Evolutionary conservation across 2,329 filamentous ascomycete genomes (phyloP), one percentile per base, ranked within the genome.

Genomic region (Colletotrichum phormii): DNA sequence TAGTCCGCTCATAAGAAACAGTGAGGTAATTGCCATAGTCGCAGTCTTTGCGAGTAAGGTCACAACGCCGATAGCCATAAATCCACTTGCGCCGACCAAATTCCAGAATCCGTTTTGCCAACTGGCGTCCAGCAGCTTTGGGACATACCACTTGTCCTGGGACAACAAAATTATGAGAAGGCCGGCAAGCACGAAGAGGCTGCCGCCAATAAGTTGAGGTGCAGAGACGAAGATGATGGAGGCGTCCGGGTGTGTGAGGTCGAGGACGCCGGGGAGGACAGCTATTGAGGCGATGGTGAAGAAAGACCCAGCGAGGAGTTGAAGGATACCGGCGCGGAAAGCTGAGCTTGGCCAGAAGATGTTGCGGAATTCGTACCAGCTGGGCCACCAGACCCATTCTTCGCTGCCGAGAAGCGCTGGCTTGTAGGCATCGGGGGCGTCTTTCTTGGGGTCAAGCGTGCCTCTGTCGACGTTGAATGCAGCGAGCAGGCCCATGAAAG

Each of bases 51-150:
- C 26, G 9, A 73, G 46, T 6, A 71, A 61, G 3, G 55, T 71
- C 1, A 73, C 66, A 15, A 73, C 55, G 22, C 71, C 71, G 2
- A 71, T 61, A 11, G 71, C 66, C 15, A 73, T 4, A 15, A 73
- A 71, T 2, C 66, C 35, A 24, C 66, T 55, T 5, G 71, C 71
- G 61, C 71, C 71, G 18, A 71, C 66, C 33, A 73, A 15, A 7
- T 73, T 73, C 71, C 71, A 73, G 35, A 73, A 53, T 12, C 71
- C 71, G 33, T 73, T 73, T 4, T 71, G 71, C 71, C 71, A 73
- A 11, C 71, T 73, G 1, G 71, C 71, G 18, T 73, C 71, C 29
- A 73, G n/a, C 11, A 61, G 0, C 15, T 65, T 59, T 1, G 71
- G 71, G 12, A 51, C 11, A 35, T 71, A 73, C 66, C 71, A 71